Base-by-base conservation (phyloP, 768 basidiomycete genomes). In the Mycena chlorophos region DNA sequence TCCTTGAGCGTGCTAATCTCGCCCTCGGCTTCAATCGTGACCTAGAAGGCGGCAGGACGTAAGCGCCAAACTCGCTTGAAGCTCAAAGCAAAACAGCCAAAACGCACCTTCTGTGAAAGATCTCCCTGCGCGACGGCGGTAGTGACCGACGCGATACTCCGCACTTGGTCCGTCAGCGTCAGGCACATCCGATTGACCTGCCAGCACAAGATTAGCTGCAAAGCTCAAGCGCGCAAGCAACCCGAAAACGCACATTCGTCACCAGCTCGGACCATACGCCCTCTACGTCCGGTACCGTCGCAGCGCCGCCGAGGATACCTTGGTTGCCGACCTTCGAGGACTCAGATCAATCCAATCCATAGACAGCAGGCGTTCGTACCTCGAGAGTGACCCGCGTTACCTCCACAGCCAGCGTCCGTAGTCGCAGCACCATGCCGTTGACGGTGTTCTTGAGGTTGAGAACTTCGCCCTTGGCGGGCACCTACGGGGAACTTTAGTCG, bases 401-500 rank as follows among this genome's bases (percentile, higher is more conserved):
- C 72, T 93, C 90, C 66, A 89, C 89, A 0, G 91, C 91, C 68
- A 94, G 91, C 34, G 90, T 78, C 64, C 88, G 88, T 70, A 93
- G 69, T 67, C 83, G 84, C 71, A 86, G 88, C 16, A 94, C 96
- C 95, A 98, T 98, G 55, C 85, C 88, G 67, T 98, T 98, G 31
- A 98, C 94, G 1, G 94, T 98, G 71, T 91, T 87, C 74, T 92
- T 90, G 73, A 91, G 70, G 69, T 94, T 89, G 56, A 89, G 73
- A 70, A 98, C 96, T 75, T 98, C 94, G 23, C 95, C 94, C 31
- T 91, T 84, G 30, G 93, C 94, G 62, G 94, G 89, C 59, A 95
- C 92, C 55, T 88, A 86, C 63, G 94, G 92, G 75, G 88, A 12
- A 42, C 91, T 75, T 93, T 89, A 10, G 88, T 91, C 89, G 87